Base-by-base conservation (phyloP, 2,329 filamentous ascomycete genomes). In the Apiospora arundinis region DNA sequence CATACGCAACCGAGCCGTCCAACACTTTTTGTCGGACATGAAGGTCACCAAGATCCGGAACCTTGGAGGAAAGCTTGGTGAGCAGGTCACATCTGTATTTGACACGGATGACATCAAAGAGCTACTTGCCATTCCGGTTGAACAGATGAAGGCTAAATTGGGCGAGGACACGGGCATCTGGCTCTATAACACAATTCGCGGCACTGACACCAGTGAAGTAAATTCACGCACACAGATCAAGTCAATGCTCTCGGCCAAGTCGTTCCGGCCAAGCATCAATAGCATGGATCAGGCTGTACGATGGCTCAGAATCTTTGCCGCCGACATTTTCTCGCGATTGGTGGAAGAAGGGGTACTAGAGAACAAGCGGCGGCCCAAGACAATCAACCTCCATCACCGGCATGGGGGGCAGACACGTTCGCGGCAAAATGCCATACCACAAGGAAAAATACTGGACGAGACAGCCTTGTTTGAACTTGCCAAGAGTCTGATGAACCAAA, bases 31-130 rank as follows among this genome's bases (percentile, higher is more conserved):
- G 56, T 89, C 89, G 11, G 90, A 89, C 21, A 95, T 97, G 86
- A 97, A 97, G 78, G 95, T 98, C 78, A 97, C 95, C 21, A 97
- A 97, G 81, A 96, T 99, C 70, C 89, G 95, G 21, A 97, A 95
- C 81, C 84, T 99, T n/a, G 96, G 96, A 40, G 96, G 96, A 28
- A 98, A 98, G 83, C 85, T 98, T 42, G 96, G 96, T 6, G 94
- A 97, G 69, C 93, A 97, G 75, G 90, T 97, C 11, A 91, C 92
- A 1, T 89, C 91, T n/a, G 87, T 87, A 21, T 98, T 97, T 81
- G 90, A 90, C 72, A 97, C 94, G 0, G 94, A 98, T 71, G 86
- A 88, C 37, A 90, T 98, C 71, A 89, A 88, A 65, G 94, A 97
- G 37, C 85, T 98, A 46, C 85, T 97, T 7, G 83, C 87, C 4